These are phyloP conservation scores for Cryptococcus sp. DNA, from an alignment of 1,284 basidiomycete species.

Conservation along the genomic window DNA sequence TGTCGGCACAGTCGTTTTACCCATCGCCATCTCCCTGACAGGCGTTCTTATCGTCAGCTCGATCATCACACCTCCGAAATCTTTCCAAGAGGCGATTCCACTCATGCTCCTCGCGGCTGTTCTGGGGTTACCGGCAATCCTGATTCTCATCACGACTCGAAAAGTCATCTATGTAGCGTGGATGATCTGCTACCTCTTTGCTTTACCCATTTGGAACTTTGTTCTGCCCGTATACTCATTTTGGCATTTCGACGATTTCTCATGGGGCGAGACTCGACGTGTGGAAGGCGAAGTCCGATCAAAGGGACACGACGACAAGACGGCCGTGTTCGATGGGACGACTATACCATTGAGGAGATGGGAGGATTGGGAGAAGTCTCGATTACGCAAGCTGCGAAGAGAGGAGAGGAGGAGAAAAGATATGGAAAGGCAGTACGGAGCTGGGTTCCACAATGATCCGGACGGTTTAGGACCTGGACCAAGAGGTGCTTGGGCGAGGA, in stretches of 20 bases:
- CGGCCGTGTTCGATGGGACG: constrained; percentile 59
- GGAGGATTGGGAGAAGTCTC: constrained; percentile 99
- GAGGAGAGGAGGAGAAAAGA: constrained; percentile 82
- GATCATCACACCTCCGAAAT: constrained; percentile 74
- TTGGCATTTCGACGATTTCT: constrained; percentile 97
- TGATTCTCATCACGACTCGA: constrained; percentile 90
- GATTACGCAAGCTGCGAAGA: constrained; percentile 84
- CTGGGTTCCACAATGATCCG: constrained; percentile 52
- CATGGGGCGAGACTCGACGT: constrained; percentile 98
- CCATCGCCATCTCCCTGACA: constrained; percentile 90
- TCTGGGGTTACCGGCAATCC: constrained; percentile 86
- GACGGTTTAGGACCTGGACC: constrained; percentile 25
- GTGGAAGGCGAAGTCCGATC: constrained; percentile 82
- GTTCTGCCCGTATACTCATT: constrained; percentile 92
- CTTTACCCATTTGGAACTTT: constrained; percentile 95
- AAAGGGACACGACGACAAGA: constrained; percentile 66
- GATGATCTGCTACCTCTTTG: constrained; percentile 94
- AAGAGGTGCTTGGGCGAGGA: constrained; percentile 38
- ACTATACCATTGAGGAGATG: constrained; percentile 87
- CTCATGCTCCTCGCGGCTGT: constrained; percentile 85
- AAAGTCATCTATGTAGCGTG: constrained; percentile 95
- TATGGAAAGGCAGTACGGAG: constrained; percentile 65
- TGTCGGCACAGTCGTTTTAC: constrained; percentile 90
- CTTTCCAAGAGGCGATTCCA: constrained; percentile 92
- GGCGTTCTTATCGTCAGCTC: constrained; percentile 84